Conservation (phyloP, 164 flowering plant species). For the Magnolia changhungtana region DNA sequence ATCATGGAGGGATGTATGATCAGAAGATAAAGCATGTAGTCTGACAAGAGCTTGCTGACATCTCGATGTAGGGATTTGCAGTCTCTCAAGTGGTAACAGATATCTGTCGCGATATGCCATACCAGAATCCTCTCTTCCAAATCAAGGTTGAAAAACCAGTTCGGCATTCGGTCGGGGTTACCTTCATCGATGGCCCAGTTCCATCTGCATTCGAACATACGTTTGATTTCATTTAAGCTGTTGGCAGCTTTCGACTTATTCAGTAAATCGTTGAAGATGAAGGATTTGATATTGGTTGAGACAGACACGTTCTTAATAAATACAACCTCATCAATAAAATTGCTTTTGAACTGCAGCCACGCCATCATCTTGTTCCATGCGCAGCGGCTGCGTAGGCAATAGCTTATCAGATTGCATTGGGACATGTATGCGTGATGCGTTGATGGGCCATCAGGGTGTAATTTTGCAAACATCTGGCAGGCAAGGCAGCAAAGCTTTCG, state of each 20-base stretch:
- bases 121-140: background rate
- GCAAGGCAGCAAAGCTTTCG: too few species aligned
- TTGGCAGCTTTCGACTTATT: too few species aligned
- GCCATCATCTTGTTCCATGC: too few species aligned
- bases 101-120: background rate
- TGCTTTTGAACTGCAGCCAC: too few species aligned
- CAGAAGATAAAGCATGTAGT: constrained; percentile 20
- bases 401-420: too few species aligned
- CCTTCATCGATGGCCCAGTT: background rate
- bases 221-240: background rate
- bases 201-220: too few species aligned
- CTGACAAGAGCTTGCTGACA: constrained; percentile 3
- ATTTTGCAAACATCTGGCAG: too few species aligned
- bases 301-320: background rate
- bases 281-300: background rate
- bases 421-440: too few species aligned
- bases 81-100: background rate
- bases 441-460: too few species aligned
- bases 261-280: background rate
- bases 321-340: background rate
- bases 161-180: background rate
- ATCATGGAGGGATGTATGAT: constrained; percentile 9
- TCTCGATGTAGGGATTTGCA: too few species aligned
- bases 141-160: background rate
- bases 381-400: too few species aligned